Evolutionary conservation across 1,284 basidiomycete genomes (phyloP).

Genomic region (Malassezia sympodialis): DNA sequence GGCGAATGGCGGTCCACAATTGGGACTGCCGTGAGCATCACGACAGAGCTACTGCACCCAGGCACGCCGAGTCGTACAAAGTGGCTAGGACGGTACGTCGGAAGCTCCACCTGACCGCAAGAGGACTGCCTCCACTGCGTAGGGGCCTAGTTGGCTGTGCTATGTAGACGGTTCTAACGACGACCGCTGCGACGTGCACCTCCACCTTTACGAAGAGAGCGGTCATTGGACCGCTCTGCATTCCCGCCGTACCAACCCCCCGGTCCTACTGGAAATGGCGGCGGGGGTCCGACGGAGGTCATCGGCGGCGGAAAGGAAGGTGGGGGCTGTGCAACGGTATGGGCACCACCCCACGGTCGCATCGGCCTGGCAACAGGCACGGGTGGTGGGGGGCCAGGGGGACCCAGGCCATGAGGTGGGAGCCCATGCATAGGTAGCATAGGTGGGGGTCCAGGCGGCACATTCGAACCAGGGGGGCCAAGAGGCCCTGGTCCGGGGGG

Average conservation of each 20-base stretch:
- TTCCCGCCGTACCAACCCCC: conserved; percentile 19
- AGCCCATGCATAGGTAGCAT: not conserved
- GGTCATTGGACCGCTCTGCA: not conserved
- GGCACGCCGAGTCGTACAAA: not conserved
- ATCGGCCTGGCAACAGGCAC: conserved; percentile 8
- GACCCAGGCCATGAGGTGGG: not conserved
- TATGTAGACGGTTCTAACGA: conserved; percentile 1
- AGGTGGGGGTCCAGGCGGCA: conserved; percentile 1
- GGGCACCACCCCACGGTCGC: conserved; percentile 11
- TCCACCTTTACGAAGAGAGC: not conserved
- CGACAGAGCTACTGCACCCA: not conserved
- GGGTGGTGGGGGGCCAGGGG: not conserved
- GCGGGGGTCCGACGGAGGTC: not conserved
- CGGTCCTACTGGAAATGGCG: conserved; percentile 2
- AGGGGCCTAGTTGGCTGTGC: not conserved
- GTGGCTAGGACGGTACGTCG: too few relatives aligned
- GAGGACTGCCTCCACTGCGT: not conserved
- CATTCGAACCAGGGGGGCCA: not conserved
- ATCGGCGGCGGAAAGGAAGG: not conserved
- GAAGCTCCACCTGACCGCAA: not conserved
- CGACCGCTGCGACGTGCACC: not conserved
- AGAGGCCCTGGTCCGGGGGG: not conserved
- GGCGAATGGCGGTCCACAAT: conserved; percentile 7
- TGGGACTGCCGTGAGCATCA: not conserved
- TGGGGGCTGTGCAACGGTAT: not conserved